Evolutionary conservation across 2,329 filamentous ascomycete genomes (phyloP), one percentile per base, ranked within the genome.

Genomic region (Daldinia eschscholtzii): DNA sequence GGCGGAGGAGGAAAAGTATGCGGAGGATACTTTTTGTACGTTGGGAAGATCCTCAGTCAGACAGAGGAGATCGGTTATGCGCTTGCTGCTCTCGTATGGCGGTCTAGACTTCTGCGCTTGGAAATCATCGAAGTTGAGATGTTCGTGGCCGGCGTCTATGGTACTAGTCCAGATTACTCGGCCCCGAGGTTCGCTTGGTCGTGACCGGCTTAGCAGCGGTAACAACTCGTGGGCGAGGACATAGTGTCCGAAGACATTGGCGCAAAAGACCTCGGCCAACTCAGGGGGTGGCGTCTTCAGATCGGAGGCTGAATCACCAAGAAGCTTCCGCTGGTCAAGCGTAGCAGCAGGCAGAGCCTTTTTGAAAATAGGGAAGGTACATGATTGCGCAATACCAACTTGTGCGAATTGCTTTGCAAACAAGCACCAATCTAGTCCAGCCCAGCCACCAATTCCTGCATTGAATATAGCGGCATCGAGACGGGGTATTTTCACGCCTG

Each of bases 201-300:
- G 74, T 15, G 80, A 76, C 57, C 88, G 83, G 74, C 83, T 82
- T 73, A 99, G 86, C 10, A 98, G 83, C 0, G 93, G 91, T 72
- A 92, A 86, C 10, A 98, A 86, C 76, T 91, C 89, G 79, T 97
- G 94, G 15, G 89, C 88, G 26, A 99, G 88, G 76, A 98, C 82
- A 79, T 99, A 98, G 82, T 99, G 96, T 0, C 96, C 96, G 77
- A 99, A 98, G 33, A 97, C 87, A 77, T 98, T 98, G 57, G 95
- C 91, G 78, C 91, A 92, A 79, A 98, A 99, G 18, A 97, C 89
- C 72, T 93, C 86, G 2, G 93, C 94, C 0, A 99, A 82, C 4
- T 83, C 81, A 0, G 91, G 89, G 65, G 89, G 87, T 15, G 81
- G 74, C 10, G 58, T 20, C 20, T 70, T 61, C 30, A 57, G 59